phyloP scores from a whole-genome alignment of 306 rosid genomes.

The Coriaria nepalensis region DNA sequence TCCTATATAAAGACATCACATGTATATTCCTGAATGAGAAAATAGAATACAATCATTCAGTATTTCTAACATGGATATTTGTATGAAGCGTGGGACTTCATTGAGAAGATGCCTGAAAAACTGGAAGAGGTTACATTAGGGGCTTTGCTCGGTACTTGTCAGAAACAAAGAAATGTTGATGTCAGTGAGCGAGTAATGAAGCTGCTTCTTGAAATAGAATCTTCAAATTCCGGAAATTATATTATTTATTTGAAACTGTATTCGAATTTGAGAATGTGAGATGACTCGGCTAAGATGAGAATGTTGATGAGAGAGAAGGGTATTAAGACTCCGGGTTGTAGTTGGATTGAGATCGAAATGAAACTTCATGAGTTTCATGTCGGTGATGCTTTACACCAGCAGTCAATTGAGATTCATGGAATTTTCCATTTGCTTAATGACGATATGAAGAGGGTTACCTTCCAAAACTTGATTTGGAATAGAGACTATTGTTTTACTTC shows the following conservation, averaged over 20 bases:
- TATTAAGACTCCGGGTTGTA: constrained; percentile 91
- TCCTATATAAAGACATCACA: no score
- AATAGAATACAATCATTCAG: no score
- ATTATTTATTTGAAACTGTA: constrained; percentile 70
- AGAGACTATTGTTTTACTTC: background rate
- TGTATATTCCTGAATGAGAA: no score
- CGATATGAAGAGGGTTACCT: constrained; percentile 63
- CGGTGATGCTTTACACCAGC: constrained; percentile 38
- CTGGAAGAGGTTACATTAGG: constrained; percentile 75
- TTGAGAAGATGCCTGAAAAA: constrained; percentile 75
- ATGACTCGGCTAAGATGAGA: constrained; percentile 86
- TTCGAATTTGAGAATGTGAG: constrained; percentile 57
- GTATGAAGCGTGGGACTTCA: constrained; percentile 70
- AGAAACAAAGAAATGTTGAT: constrained; percentile 47
- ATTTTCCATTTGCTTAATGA: constrained; percentile 38
- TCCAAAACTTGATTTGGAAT: constrained; percentile 25
- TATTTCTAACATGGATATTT: no score
- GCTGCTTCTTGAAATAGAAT: constrained; percentile 69
- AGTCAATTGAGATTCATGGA: constrained; percentile 23
- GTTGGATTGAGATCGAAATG: constrained; percentile 71
- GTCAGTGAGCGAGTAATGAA: constrained; percentile 51
- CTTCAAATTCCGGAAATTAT: constrained; percentile 80
- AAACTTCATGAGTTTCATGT: constrained; percentile 73
- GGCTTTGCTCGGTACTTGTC: constrained; percentile 81
- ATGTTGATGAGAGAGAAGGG: constrained; percentile 73